Base-by-base conservation (phyloP, 2,329 filamentous ascomycete genomes). In the Ploettnerulaceae sp. region DNA sequence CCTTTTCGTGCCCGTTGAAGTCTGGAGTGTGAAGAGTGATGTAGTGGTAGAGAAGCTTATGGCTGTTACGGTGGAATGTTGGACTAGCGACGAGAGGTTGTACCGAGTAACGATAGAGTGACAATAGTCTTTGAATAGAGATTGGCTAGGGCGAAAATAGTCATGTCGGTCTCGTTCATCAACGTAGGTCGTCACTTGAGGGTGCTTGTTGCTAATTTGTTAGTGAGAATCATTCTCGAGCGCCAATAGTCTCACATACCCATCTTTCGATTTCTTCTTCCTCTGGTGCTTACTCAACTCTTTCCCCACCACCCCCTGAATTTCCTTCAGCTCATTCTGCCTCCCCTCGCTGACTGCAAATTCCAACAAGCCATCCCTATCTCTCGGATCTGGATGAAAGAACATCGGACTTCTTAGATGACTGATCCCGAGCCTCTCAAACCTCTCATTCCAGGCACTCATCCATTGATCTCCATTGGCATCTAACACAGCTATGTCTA, bases 341-440 rank as follows among this genome's bases (percentile, higher is more conserved):
- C 51, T 67, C 0, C 74, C 73, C 14, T 75, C 69, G 47, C 76
- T 72, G 57, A 85, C 80, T 0, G 84, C 75, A 64, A 82, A 86
- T 1, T 80, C 82, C 17, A 90, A 67, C 57, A 91, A 67, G 0
- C 82, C 82, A 66, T 91, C 86, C 1, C 85, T 72, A 63, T 91
- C 86, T 1, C 76, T 71, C 0, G 86, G 86, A 59, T 91, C 86
- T 11, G 87, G 73, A 60, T 93, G 86, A 69, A 89, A 91, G 59
- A 90, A 85, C 82, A 91, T 86, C 0, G 85, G 86, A 55, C 84
- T 89, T 12, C 86, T 74, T 29, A 93, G 68, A 57, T 89, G 79
- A 1, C 75, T 72, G 36, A 91, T 91, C 38, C 81, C 75, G 34
- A 88, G 78, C 2, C 75, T 76, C 24, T 73, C 69, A 65, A 91